These are phyloP conservation scores for Fusarium miscanthi DNA, from an alignment of 2,329 filamentous ascomycete genomes.

Conservation along the genomic window DNA sequence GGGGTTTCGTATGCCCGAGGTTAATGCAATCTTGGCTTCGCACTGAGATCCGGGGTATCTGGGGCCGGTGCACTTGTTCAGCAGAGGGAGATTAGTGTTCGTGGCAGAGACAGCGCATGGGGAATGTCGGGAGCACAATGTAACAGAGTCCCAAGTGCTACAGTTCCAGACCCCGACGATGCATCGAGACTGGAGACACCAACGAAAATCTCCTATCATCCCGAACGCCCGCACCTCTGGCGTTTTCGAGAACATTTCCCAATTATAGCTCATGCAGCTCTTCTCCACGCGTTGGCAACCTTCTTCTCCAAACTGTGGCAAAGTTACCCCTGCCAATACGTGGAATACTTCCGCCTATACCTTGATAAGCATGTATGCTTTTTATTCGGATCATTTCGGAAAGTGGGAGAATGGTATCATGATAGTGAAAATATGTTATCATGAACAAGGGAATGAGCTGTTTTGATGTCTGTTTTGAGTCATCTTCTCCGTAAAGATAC, in stretches of 20 bases:
- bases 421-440: not conserved
- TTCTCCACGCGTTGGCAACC: slow-evolving; percentile 3
- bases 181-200: not conserved
- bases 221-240: not conserved
- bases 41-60: not conserved
- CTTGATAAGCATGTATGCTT: not conserved
- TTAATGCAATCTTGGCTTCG: not conserved
- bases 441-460: not conserved
- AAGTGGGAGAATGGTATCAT: not conserved
- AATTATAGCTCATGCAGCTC: not conserved
- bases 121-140: slow-evolving; percentile 19
- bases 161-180: slow-evolving; percentile 7
- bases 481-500: not conserved
- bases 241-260: slow-evolving; percentile 12
- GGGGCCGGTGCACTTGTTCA: not conserved
- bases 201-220: not conserved
- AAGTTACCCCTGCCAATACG: not conserved
- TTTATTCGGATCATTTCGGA: slow-evolving; percentile 27
- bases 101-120: not conserved
- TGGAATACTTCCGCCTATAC: slow-evolving; percentile 6
- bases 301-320: slow-evolving; percentile 12
- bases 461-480: not conserved
- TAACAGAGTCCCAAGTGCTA: not conserved
- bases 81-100: not conserved
- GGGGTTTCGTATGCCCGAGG: not conserved